These are phyloP conservation scores for Amanita thiersii DNA, from an alignment of 768 basidiomycete genomes.

Conservation along the genomic window DNA sequence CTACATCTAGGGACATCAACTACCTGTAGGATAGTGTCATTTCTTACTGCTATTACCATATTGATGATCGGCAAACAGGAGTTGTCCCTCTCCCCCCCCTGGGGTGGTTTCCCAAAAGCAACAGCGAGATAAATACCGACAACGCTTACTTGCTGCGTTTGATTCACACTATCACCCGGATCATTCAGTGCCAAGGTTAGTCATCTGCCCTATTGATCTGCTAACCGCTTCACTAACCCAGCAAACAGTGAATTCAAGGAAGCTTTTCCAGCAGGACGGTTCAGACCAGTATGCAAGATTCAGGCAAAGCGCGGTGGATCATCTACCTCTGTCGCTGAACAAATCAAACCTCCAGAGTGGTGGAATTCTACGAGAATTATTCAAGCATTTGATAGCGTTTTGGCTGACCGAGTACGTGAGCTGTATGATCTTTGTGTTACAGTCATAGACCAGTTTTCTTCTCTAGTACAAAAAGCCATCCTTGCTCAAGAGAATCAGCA, in stretches of 20 bases:
- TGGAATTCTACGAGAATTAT: constrained; percentile 91
- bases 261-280: constrained; percentile 87
- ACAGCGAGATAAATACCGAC: constrained; percentile 74
- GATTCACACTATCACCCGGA: constrained; percentile 88
- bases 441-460: not conserved
- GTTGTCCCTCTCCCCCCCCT: constrained; percentile 71
- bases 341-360: constrained; percentile 87
- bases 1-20: constrained; percentile 60
- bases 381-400: constrained; percentile 80
- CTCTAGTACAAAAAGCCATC: constrained; percentile 81
- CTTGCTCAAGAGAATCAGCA: constrained; percentile 75
- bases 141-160: constrained; percentile 67
- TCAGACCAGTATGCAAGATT: constrained; percentile 87
- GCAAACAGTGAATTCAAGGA: constrained; percentile 80
- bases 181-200: constrained; percentile 67
- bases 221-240: constrained; percentile 8
- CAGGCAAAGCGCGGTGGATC: constrained; percentile 78
- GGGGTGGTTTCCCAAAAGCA: constrained; percentile 70
- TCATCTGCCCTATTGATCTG: constrained; percentile 7
- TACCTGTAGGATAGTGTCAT: constrained; percentile 53
- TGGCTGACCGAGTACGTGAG: constrained; percentile 66
- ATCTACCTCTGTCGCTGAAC: constrained; percentile 77
- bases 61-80: constrained; percentile 30
- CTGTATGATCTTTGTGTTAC: not conserved
- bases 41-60: constrained; percentile 8